Evolutionary conservation across 257 asterid species (phyloP), one percentile per base, ranked within the genome.

Genomic region (Penstemon barbatus): DNA sequence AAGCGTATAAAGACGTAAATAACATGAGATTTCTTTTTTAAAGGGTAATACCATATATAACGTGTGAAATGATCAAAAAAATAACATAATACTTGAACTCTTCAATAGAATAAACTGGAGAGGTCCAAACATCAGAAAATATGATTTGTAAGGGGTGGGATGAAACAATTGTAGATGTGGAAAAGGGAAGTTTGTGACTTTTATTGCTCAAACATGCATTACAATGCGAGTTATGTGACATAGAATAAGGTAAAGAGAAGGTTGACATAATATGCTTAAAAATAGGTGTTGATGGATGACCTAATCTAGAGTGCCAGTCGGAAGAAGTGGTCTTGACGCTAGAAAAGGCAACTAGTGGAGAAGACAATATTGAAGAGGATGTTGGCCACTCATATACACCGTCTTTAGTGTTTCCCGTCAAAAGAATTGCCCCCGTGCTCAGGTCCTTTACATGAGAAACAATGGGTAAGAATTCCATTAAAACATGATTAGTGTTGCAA

Each of bases 21-120:
- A 7, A 58, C 33, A 5, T 73, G 13, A 58, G 39, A 15, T 15
- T 73, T 73, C 13, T 7, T 15, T 9, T 18, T 46, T 2, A 73
- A 5, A 0, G 63, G 63, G 40, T 46, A 73, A 18, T 19, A 5
- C 39, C 64, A 73, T 45, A 53, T 12, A 39, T 54, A 55, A 6
- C 48, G 33, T 3, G 63, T 44, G 13, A 11, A 72, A 41, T 63
- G 71, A 57, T 65, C 58, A 39, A 37, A 48, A 73, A 55, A 9
- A 46, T 13, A 0, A 70, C 37, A 15, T 73, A 73, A 15, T 73
- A 73, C 6, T 63, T 64, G n/a, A 33, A 73, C 2, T 13, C 4
- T 3, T 73, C 72, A 65, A 33, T 3, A 8, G 68, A 65, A 4
- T 36, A 3, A 37, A 57, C 43, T n/a, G n/a, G n/a, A n/a, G n/a